Conservation (phyloP, 169 alveolate species). For the Plasmodium falciparum region DNA sequence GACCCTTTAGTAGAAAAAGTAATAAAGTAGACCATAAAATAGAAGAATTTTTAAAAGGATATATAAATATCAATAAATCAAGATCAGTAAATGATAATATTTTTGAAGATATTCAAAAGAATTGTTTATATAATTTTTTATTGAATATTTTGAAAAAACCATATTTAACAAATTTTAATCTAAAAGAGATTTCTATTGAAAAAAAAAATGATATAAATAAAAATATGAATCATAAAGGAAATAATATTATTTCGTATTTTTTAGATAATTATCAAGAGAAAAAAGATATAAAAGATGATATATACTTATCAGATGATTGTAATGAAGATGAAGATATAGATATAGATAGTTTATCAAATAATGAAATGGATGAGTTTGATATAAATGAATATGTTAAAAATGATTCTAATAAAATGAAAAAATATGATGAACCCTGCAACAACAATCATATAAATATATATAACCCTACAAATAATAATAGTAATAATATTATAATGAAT, state of each 20-base stretch:
- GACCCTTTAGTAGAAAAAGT: constrained; percentile 41
- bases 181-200: constrained; percentile 5
- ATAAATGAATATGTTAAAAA: neutral
- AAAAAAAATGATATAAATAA: neutral
- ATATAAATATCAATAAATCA: constrained; percentile 15
- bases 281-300: neutral
- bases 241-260: constrained; percentile 9
- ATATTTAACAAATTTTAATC: constrained; percentile 13
- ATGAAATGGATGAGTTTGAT: constrained; percentile 6
- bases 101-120: constrained; percentile 22
- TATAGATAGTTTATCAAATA: neutral
- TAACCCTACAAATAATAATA: no score
- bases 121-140: constrained; percentile 22
- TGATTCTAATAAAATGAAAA: neutral
- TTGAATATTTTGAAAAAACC: constrained; percentile 23
- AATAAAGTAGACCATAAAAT: constrained; percentile 38
- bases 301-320: neutral
- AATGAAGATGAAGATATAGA: neutral
- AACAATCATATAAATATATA: neutral
- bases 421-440: neutral
- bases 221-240: neutral
- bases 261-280: neutral
- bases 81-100: neutral
- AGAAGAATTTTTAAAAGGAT: constrained; percentile 11
- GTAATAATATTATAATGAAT: no score